A percentile compares a stretch with the other conserved stretches of the same genome.
phyloP scores from a whole-genome alignment of 345 rosid species.

The Stellera chamaejasme region DNA sequence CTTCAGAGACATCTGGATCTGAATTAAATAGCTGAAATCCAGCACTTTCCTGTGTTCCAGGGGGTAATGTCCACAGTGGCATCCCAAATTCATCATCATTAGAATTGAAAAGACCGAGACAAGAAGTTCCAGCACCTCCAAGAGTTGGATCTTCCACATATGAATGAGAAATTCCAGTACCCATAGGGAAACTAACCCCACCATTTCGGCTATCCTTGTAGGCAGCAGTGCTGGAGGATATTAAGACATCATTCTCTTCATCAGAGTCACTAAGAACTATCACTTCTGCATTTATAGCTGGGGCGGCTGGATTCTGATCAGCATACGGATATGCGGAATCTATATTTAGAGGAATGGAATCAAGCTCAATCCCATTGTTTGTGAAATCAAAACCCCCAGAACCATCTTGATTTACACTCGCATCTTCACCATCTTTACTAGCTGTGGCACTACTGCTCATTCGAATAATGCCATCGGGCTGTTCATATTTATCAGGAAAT shows the following conservation, averaged over 20 bases:
- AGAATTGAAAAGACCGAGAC: slow-evolving; percentile 52
- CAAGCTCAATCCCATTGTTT: slow-evolving; percentile 62
- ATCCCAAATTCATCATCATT: slow-evolving; percentile 67
- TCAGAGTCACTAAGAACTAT: slow-evolving; percentile 93
- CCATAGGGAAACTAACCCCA: slow-evolving; percentile 50
- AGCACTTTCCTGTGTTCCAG: slow-evolving; percentile 57
- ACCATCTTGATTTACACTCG: slow-evolving; percentile 88
- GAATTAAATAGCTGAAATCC: slow-evolving; percentile 74
- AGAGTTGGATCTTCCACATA: slow-evolving; percentile 52
- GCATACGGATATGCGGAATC: slow-evolving; percentile 44
- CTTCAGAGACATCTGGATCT: slow-evolving; percentile 45
- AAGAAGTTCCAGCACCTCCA: slow-evolving; percentile 43
- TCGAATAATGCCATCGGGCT: slow-evolving; percentile 40
- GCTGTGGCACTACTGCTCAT: slow-evolving; percentile 94
- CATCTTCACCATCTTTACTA: slow-evolving; percentile 91
- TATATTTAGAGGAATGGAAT: slow-evolving; percentile 61
- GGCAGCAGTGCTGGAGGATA: slow-evolving; percentile 36
- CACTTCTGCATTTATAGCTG: slow-evolving; percentile 50
- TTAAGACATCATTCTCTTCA: slow-evolving; percentile 56
- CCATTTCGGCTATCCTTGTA: slow-evolving; percentile 40
- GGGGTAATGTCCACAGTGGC: slow-evolving; percentile 62
- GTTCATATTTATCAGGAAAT: slow-evolving; percentile 41
- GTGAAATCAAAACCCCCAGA: slow-evolving; percentile 53
- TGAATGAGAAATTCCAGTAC: slow-evolving; percentile 49
- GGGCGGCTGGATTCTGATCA: slow-evolving; percentile 42